Evolutionary conservation across 805 yeast species (phyloP), one percentile per base, ranked within the genome.

Genomic region (Cyberlindnera veronae): DNA sequence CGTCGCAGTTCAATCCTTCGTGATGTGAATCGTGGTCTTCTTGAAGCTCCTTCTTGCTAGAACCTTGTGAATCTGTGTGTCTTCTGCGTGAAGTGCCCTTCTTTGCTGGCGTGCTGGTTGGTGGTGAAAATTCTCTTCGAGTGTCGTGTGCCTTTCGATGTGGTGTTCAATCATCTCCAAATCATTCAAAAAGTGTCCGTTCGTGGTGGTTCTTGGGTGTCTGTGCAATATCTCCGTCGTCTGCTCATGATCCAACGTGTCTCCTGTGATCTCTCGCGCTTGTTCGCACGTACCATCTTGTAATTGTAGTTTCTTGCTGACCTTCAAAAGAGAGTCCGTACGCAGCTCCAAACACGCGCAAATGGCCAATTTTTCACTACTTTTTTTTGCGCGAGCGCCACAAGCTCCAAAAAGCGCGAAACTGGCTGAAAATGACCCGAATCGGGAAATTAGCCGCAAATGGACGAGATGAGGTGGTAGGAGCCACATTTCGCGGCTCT

Each of bases 311-410:
- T 21, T 21, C 16, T 31, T 32, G 28, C 16, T 23, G 11, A 4
- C 24, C 15, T 14, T n/a, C 15, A 18, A 7, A 24, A 36, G 19
- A 15, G 13, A 12, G 5, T 5, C 16, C 18, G 31, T 19, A 29
- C 23, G 31, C 24, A 27, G 17, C 24, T 10, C 8, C 11, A 12
- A n/a, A 22, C 15, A 29, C 33, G 12, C 21, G 9, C 34, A 34
- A 33, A 14, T 30, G 29, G 16, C 44, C 37, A 40, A 40, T 40
- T 40, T 40, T 40, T 40, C 44, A 40, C 44, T 32, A 23, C 29
- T 39, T 34, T 39, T 39, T 40, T 28, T 33, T 17, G 19, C 35
- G 33, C 32, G n/a, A n/a, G n/a, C 20, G 33, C 20, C 32, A 15
- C 11, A 12, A 19, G 17, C 4, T 9, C 10, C 11, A 6, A 15